Conservation (phyloP, 1,284 basidiomycete genomes). For the Puccinia coronata region DNA sequence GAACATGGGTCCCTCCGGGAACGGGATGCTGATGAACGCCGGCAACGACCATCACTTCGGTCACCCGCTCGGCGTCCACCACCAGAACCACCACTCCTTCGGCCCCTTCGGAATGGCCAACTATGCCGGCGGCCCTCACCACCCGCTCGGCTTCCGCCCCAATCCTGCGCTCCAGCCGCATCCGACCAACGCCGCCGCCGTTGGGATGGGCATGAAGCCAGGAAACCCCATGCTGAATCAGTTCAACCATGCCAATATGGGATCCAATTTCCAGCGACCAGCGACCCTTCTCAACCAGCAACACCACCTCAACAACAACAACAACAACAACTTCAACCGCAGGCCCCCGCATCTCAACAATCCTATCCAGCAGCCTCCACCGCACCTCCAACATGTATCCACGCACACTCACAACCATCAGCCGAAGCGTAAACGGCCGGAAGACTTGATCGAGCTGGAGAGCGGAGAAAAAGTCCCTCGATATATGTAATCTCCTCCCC, state of each 20-base stretch:
- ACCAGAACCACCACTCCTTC: constrained; percentile 28
- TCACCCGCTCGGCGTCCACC: constrained; percentile 10
- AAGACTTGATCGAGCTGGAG: constrained; percentile 73
- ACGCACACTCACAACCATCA: constrained; percentile 63
- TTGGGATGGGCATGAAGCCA: constrained; percentile 20
- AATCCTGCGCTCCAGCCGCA: neutral
- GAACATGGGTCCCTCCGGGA: constrained; percentile 50
- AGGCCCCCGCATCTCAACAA: constrained; percentile 60
- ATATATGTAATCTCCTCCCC: constrained; percentile 35
- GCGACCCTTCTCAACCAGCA: constrained; percentile 26
- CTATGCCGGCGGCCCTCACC: constrained; percentile 5
- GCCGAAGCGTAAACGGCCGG: constrained; percentile 72
- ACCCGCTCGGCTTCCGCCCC: constrained; percentile 12
- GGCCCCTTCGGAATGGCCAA: neutral
- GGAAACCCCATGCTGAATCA: neutral
- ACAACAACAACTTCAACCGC: constrained; percentile 34
- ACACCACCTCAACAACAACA: neutral
- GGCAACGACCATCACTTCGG: constrained; percentile 19
- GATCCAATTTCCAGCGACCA: constrained; percentile 32
- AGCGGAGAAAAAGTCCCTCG: constrained; percentile 45
- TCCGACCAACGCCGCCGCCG: constrained; percentile 21
- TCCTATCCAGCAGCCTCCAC: constrained; percentile 64
- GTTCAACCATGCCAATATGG: constrained; percentile 46
- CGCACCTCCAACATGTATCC: too few relatives aligned
- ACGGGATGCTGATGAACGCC: neutral